phyloP scores from a whole-genome alignment of 78 protist genomes.

The Polysphondylium violaceum region DNA sequence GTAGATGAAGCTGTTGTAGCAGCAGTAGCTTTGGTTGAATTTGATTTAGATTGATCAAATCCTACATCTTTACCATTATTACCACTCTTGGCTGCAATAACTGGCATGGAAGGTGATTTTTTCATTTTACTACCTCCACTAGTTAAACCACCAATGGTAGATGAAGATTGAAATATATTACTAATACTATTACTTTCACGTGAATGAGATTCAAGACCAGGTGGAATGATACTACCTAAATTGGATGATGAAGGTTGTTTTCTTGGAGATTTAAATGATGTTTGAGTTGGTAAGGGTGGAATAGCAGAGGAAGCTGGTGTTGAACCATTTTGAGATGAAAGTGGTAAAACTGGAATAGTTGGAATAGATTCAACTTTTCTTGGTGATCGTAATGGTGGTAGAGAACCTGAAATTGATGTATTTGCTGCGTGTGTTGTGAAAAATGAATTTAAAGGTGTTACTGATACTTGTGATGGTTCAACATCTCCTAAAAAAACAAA shows the following conservation, averaged over 20 bases:
- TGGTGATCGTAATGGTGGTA: slow-evolving; percentile 78
- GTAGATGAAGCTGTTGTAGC: background rate
- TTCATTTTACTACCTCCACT: slow-evolving; percentile 47
- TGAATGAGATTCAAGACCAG: slow-evolving; percentile 10
- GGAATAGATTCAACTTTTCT: slow-evolving; percentile 59
- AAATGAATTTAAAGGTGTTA: slow-evolving; percentile 51
- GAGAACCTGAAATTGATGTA: slow-evolving; percentile 21
- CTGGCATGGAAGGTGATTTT: slow-evolving; percentile 80
- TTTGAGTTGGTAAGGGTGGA: background rate
- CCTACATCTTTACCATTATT: no score
- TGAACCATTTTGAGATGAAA: slow-evolving; percentile 4
- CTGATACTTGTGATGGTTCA: slow-evolving; percentile 14
- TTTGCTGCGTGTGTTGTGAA: slow-evolving; percentile 15
- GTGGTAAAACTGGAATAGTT: slow-evolving; percentile 50
- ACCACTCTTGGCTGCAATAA: slow-evolving; percentile 31
- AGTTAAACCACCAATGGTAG: background rate
- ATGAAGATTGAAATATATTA: slow-evolving; percentile 16
- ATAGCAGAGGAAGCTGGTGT: background rate
- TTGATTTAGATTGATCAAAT: slow-evolving; percentile 15
- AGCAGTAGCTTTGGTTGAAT: slow-evolving; percentile 9
- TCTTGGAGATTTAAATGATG: slow-evolving; percentile 52
- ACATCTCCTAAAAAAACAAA: slow-evolving; percentile 45
- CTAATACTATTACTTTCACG: background rate
- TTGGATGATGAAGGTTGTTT: slow-evolving; percentile 23
- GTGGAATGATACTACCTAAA: slow-evolving; percentile 1